phyloP scores from a whole-genome alignment of 495 filamentous ascomycete genomes.

The Hypoxylon rickii region DNA sequence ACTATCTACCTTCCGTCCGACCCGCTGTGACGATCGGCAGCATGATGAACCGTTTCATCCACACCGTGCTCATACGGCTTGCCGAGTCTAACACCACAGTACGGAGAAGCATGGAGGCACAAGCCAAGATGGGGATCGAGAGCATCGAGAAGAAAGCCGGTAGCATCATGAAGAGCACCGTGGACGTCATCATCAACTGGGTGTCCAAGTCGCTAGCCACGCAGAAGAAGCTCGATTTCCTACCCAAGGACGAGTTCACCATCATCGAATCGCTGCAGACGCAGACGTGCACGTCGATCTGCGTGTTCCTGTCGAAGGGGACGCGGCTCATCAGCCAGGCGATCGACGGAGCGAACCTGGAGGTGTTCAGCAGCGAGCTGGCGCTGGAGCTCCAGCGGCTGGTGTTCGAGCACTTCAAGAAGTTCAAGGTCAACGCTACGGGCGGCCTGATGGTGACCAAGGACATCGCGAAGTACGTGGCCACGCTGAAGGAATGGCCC shows the following conservation, averaged over 20 bases:
- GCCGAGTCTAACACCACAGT: conserved; percentile 87
- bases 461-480: conserved; percentile 89
- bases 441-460: conserved; percentile 95
- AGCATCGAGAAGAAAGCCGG: conserved; percentile 89
- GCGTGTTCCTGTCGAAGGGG: conserved; percentile 71
- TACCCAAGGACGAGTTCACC: conserved; percentile 81
- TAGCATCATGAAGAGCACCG: conserved; percentile 79
- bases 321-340: conserved; percentile 64
- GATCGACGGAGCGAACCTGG: conserved; percentile 77
- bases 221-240: conserved; percentile 92
- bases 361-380: conserved; percentile 80
- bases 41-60: conserved; percentile 88
- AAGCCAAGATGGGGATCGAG: conserved; percentile 70
- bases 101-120: conserved; percentile 86
- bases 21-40: conserved; percentile 87
- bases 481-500: conserved; percentile 79
- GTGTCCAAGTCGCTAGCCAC: conserved; percentile 70
- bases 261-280: conserved; percentile 86
- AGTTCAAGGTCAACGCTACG: conserved; percentile 85
- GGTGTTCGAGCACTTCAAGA: conserved; percentile 91
- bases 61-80: conserved; percentile 87
- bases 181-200: conserved; percentile 84
- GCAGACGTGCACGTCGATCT: conserved; percentile 77
- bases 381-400: conserved; percentile 75
- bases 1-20: conserved; percentile 76